phyloP scores from a whole-genome alignment of 768 basidiomycete species.

The Phanerochaete carnosa region DNA sequence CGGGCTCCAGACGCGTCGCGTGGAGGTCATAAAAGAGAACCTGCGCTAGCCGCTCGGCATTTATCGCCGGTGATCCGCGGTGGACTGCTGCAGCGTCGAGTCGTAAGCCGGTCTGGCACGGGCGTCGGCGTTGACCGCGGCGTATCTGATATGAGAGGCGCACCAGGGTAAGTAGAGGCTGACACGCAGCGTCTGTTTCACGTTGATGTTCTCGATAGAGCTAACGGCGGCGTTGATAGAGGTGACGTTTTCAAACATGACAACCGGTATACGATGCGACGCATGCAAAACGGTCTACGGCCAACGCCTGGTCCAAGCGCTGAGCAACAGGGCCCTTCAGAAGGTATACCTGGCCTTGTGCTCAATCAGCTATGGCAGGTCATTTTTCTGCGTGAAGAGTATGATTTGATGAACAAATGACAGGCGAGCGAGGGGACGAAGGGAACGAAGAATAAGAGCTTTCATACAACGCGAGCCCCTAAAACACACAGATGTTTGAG shows the following conservation, averaged over 20 bases:
- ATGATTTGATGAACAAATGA: too few species aligned
- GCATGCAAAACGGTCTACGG: not conserved
- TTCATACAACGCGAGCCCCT: too few species aligned
- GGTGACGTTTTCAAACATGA: not conserved
- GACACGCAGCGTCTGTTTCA: not conserved
- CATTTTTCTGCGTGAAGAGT: too few species aligned
- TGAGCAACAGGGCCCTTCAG: too few species aligned
- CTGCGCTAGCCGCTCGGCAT: constrained; percentile 19
- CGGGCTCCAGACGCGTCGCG: constrained; percentile 33
- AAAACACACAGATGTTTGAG: too few species aligned
- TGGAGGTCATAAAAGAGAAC: constrained; percentile 29
- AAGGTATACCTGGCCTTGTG: too few species aligned
- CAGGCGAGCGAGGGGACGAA: too few species aligned
- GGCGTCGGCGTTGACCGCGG: constrained; percentile 28
- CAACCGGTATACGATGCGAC: not conserved
- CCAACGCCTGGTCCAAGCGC: too few species aligned
- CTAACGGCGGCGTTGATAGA: not conserved
- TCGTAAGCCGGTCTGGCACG: constrained; percentile 21
- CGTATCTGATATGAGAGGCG: constrained; percentile 25
- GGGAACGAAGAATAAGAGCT: too few species aligned
- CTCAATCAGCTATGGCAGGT: too few species aligned
- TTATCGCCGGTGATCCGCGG: constrained; percentile 22
- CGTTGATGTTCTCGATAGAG: not conserved
- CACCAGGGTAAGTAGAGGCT: constrained; percentile 24
- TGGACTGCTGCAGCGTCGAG: constrained; percentile 10